phyloP scores from a whole-genome alignment of 176 grass and related monocot species.

The Zea luxurians region DNA sequence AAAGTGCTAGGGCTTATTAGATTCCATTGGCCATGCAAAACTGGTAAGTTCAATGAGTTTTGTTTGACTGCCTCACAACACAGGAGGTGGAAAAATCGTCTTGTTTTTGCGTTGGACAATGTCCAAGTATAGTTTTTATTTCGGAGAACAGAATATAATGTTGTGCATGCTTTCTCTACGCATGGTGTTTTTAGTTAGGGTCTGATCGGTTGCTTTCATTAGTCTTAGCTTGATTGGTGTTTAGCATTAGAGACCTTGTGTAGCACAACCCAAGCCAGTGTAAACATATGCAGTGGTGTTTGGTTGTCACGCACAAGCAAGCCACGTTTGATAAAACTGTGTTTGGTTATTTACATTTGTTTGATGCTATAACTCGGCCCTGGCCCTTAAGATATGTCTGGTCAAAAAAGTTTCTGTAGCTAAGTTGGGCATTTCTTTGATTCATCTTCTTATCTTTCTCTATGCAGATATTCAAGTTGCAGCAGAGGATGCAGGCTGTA shows the following conservation, averaged over 20 bases:
- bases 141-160: neutral
- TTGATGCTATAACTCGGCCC: neutral
- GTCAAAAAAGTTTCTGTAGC: neutral
- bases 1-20: neutral
- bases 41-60: neutral
- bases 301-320: too few species aligned
- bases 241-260: too few species aligned
- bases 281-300: too few species aligned
- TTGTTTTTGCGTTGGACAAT: neutral
- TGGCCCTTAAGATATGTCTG: neutral
- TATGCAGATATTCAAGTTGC: slow-evolving; percentile 80
- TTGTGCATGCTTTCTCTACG: too few species aligned
- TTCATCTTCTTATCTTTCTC: slow-evolving; percentile 19
- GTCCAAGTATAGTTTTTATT: neutral
- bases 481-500: slow-evolving; percentile 86
- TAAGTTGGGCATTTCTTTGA: slow-evolving; percentile 4
- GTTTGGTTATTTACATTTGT: neutral
- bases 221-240: too few species aligned
- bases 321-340: too few species aligned
- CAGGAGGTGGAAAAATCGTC: neutral
- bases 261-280: too few species aligned
- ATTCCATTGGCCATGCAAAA: neutral
- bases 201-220: too few species aligned
- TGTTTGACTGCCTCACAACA: neutral
- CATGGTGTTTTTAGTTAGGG: too few species aligned